A percentile compares a stretch with the other conserved stretches of the same genome.
Conservation (phyloP, 306 rosid genomes). For the Prosopis cineraria region DNA sequence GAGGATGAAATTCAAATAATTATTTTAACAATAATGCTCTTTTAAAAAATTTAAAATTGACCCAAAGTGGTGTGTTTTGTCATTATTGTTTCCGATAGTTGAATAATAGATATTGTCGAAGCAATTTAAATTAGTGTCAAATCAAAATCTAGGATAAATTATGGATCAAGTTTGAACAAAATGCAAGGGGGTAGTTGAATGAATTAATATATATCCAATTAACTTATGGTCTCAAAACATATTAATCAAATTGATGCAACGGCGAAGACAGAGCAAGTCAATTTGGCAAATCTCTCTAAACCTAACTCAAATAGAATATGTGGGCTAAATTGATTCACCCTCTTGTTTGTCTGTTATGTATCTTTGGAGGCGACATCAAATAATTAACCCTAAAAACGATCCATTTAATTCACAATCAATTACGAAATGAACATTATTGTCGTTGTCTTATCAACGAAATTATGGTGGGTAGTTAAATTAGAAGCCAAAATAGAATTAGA, state of each 20-base stretch:
- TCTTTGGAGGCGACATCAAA: background rate
- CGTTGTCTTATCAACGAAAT: no score
- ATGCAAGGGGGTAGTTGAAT: background rate
- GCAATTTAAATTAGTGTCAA: background rate
- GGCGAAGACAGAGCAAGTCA: background rate
- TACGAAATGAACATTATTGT: background rate
- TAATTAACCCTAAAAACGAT: background rate
- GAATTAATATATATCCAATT: background rate
- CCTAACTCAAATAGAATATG: conserved; percentile 2
- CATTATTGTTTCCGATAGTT: background rate
- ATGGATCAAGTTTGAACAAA: background rate
- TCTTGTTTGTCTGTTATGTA: conserved; percentile 11
- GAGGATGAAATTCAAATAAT: background rate
- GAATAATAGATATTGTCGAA: background rate
- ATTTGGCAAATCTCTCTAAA: background rate
- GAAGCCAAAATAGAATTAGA: no score
- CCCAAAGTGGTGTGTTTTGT: background rate
- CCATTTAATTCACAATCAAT: background rate
- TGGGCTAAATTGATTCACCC: background rate
- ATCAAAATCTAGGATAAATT: background rate
- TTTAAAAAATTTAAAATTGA: background rate
- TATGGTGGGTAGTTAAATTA: no score
- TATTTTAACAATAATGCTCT: background rate
- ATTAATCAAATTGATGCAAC: background rate
- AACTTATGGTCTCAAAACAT: background rate